Evolutionary conservation across 805 yeast species (phyloP), one percentile per base, ranked within the genome.

Genomic region (Saturnispora sekii): DNA sequence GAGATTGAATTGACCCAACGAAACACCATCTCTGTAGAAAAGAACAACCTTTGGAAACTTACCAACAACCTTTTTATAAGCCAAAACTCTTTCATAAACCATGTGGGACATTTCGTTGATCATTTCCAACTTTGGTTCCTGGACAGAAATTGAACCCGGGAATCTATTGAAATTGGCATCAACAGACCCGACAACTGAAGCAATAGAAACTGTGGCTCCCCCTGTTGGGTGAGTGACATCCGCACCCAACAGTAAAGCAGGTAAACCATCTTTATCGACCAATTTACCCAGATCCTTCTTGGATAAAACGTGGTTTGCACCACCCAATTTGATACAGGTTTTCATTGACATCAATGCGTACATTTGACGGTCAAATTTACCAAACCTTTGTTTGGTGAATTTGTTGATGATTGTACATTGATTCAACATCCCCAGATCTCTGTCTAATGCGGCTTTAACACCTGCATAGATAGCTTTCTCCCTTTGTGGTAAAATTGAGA

Each of bases 1-100:
- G 9, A 50, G 53, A 40, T 51, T 48, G 34, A 59, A 61, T 48
- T 61, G 65, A 32, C 65, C 65, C 37, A 57, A 51, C 14, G 63
- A 56, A 17, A 62, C 64, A 51, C 65, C 65, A 51, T 61, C 65
- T 46, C 65, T 59, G 51, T 59, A 61, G 38, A 59, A 58, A 5
- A 61, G 35, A 41, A 61, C 55, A 14, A 48, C 47, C 32, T 46
- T 32, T 11, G 65, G 65, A 16, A 57, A 37, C 30, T 51, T 51
- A 5, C 55, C 53, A 32, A 56, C 53, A 41, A 41, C 45, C 18
- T 49, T 46, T 14, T 50, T 45, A 31, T 53, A 58, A 18, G 50
- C 51, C 35, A 40, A 29, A 14, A 58, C 45, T 46, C 62, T 50
- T 40, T 55, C 58, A 32, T 49, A 46, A 15, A 56, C 53, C 58